Conservation (phyloP, 148 eudicot genomes). For the Diospyros kaki region DNA sequence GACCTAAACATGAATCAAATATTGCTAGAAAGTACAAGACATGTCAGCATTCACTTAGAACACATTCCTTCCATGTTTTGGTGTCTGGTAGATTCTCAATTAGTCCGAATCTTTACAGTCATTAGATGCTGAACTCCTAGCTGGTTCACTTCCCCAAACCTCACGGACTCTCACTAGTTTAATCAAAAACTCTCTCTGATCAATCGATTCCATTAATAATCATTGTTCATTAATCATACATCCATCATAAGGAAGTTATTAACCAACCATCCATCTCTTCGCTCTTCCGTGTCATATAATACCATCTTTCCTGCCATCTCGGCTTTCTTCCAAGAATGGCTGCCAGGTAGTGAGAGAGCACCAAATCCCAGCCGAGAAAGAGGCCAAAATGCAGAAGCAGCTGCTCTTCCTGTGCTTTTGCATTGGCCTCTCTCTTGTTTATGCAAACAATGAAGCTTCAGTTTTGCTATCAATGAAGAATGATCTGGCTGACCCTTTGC, state of each 20-base stretch:
- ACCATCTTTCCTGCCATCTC: conserved; percentile 7
- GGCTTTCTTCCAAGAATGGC: conserved; percentile 20
- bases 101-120: conserved; percentile 44
- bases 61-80: conserved; percentile 93
- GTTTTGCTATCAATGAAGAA: conserved; percentile 55
- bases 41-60: conserved; percentile 25
- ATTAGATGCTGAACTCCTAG: conserved; percentile 26
- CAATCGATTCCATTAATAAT: too few species aligned
- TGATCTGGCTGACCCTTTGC: conserved; percentile 44
- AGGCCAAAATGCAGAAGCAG: conserved; percentile 24
- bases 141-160: conserved; percentile 44
- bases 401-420: conserved; percentile 32
- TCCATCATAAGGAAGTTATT: conserved; percentile 15
- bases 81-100: conserved; percentile 56
- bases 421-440: conserved; percentile 25
- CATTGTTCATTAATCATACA: too few species aligned
- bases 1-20: too few species aligned
- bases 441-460: conserved; percentile 34
- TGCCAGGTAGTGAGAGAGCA: not conserved
- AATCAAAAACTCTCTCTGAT: conserved; percentile 13
- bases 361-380: not conserved
- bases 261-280: conserved; percentile 24
- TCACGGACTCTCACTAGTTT: conserved; percentile 25
- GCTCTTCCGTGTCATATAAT: conserved; percentile 13
- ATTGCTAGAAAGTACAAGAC: not conserved